Conservation (phyloP, 1,284 basidiomycete species). For the Boletus semigastroideus region DNA sequence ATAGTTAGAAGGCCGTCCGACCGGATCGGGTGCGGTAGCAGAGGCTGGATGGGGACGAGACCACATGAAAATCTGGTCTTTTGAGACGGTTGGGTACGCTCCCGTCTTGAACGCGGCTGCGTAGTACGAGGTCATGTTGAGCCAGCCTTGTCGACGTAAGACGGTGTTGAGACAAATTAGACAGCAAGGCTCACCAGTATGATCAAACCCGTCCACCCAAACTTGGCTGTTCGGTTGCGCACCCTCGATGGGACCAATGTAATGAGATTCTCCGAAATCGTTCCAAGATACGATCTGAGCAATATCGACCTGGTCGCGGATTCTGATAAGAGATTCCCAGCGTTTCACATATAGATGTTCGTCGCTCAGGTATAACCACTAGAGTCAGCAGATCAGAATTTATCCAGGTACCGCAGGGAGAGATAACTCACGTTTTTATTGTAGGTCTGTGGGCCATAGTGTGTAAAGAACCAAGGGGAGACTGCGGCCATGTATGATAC, state of each 20-base stretch:
- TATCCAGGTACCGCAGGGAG: background rate
- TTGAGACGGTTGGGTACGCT: conserved; percentile 55
- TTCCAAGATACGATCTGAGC: conserved; percentile 68
- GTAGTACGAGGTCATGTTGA: conserved; percentile 68
- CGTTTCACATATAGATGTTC: conserved; percentile 72
- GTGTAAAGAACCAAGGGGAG: conserved; percentile 81
- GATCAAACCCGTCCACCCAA: conserved; percentile 68
- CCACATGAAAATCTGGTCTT: conserved; percentile 73
- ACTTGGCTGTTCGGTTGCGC: conserved; percentile 60
- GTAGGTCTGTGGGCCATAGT: conserved; percentile 62
- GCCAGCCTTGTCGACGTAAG: conserved; percentile 46
- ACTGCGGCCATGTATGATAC: conserved; percentile 43
- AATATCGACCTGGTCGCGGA: conserved; percentile 60
- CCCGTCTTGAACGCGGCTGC: conserved; percentile 78
- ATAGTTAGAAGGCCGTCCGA: conserved; percentile 56
- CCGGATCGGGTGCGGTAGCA: conserved; percentile 52
- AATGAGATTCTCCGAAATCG: conserved; percentile 59
- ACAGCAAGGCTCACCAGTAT: conserved; percentile 45
- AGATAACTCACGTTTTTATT: conserved; percentile 72
- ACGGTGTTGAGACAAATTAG: background rate
- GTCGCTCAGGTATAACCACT: conserved; percentile 67
- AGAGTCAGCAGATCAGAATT: conserved; percentile 6
- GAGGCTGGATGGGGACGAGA: conserved; percentile 66
- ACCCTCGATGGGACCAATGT: conserved; percentile 67
- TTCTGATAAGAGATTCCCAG: conserved; percentile 69